phyloP scores from a whole-genome alignment of 129 eudicot species.

The Artemisia argyi region DNA sequence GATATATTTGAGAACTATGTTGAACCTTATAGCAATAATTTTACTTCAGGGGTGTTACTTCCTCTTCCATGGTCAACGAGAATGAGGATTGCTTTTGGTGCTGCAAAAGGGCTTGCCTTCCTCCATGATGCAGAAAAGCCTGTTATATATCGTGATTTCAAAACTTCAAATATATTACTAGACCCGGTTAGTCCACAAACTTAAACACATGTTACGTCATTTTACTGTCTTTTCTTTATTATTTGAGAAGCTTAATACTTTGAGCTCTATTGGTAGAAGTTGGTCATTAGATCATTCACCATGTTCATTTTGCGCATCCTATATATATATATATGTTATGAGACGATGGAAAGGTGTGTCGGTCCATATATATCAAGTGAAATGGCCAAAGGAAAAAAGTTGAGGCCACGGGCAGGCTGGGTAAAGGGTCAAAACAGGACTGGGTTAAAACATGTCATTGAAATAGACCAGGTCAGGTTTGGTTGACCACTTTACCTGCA shows the following conservation, averaged over 20 bases:
- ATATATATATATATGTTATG: not conserved
- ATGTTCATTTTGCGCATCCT: slow-evolving; percentile 5
- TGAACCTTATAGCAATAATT: slow-evolving; percentile 9
- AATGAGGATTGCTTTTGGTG: slow-evolving; percentile 95
- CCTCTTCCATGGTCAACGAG: slow-evolving; percentile 92
- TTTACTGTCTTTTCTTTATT: slow-evolving; percentile 1
- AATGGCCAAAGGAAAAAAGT: not conserved
- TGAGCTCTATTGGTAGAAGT: not conserved
- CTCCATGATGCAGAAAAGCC: slow-evolving; percentile 93
- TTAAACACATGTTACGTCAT: not conserved
- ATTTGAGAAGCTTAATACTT: not conserved
- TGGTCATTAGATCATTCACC: not conserved
- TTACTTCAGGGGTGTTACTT: slow-evolving; percentile 83
- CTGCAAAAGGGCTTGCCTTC: slow-evolving; percentile 94
- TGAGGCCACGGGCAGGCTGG: not conserved
- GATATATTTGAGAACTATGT: not conserved
- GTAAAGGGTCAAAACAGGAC: not conserved
- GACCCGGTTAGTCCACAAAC: slow-evolving; percentile 65
- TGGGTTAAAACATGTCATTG: not conserved
- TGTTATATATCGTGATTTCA: slow-evolving; percentile 92
- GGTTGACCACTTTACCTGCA: not conserved
- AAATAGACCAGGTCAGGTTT: not conserved
- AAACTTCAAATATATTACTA: slow-evolving; percentile 84
- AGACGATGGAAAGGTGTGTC: not conserved
- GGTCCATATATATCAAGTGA: not conserved